Evolutionary conservation across 768 basidiomycete species (phyloP).

Genomic region (Mrakia gelida): DNA sequence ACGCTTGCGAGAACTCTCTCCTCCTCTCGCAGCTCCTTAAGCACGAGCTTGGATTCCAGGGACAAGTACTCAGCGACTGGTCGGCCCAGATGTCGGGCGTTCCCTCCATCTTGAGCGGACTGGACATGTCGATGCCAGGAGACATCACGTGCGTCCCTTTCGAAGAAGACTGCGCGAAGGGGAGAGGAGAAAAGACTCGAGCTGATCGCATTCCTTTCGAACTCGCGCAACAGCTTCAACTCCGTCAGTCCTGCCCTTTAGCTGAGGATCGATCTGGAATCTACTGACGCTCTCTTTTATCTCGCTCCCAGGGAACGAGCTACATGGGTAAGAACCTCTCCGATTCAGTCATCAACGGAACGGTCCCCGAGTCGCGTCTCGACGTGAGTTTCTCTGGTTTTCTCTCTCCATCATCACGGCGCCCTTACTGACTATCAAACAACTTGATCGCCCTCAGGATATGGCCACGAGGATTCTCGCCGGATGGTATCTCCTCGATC

Average conservation of each 20-base stretch:
- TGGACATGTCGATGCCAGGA: slow-evolving; percentile 46
- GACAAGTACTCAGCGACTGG: slow-evolving; percentile 49
- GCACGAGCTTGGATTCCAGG: slow-evolving; percentile 68
- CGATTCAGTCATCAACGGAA: not conserved
- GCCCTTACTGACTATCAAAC: slow-evolving; percentile 51
- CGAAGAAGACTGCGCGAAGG: no score
- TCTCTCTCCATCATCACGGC: slow-evolving; percentile 55
- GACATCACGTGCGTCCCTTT: not conserved
- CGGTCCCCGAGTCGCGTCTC: not conserved
- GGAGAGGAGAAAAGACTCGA: no score
- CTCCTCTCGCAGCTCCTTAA: slow-evolving; percentile 71
- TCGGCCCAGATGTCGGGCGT: slow-evolving; percentile 48
- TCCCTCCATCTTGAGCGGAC: slow-evolving; percentile 28
- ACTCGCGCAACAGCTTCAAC: not conserved
- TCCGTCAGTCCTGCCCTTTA: not conserved
- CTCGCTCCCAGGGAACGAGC: not conserved
- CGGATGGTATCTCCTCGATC: slow-evolving; percentile 43
- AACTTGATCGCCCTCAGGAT: slow-evolving; percentile 56
- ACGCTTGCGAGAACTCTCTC: slow-evolving; percentile 69
- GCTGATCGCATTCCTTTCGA: not conserved
- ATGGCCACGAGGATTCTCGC: slow-evolving; percentile 69
- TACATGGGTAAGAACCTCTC: not conserved
- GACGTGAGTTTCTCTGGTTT: not conserved
- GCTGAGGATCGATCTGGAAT: not conserved
- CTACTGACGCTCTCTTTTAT: not conserved